Evolutionary conservation across 495 filamentous ascomycete genomes (phyloP).

Genomic region (Mytilinidion resinicola): DNA sequence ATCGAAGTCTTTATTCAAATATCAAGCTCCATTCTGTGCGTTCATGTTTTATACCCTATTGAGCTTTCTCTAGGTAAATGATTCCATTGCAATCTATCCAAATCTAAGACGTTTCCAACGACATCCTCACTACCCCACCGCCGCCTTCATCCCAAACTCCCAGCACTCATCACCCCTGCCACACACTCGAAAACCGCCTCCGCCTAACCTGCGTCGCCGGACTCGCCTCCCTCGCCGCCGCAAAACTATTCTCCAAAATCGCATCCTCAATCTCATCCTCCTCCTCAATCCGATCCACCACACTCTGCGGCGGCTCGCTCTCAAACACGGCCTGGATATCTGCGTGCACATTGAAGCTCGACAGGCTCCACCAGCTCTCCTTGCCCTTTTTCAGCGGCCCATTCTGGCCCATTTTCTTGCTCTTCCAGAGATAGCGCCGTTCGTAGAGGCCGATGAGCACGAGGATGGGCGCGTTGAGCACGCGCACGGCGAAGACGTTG

Average conservation of each 20-base stretch:
- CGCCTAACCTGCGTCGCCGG: slow-evolving; percentile 9
- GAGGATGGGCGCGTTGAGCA: slow-evolving; percentile 60
- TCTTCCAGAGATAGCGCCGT: slow-evolving; percentile 43
- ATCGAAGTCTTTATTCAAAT: too few relatives aligned
- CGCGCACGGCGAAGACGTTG: slow-evolving; percentile 58
- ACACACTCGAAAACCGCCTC: slow-evolving; percentile 25
- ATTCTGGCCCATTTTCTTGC: slow-evolving; percentile 12
- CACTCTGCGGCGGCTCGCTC: slow-evolving; percentile 54
- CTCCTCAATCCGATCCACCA: slow-evolving; percentile 47
- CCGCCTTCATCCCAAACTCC: neutral
- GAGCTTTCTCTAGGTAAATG: too few relatives aligned
- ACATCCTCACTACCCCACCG: neutral
- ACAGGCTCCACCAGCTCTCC: slow-evolving; percentile 43
- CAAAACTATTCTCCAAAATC: slow-evolving; percentile 29
- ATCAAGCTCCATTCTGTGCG: too few relatives aligned
- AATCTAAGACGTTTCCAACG: too few relatives aligned
- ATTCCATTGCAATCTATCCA: too few relatives aligned
- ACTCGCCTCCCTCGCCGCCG: slow-evolving; percentile 12
- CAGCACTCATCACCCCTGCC: slow-evolving; percentile 16
- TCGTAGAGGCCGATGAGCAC: slow-evolving; percentile 54
- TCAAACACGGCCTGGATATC: slow-evolving; percentile 66
- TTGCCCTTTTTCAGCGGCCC: slow-evolving; percentile 16
- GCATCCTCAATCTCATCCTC: slow-evolving; percentile 37
- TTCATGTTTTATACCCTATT: too few relatives aligned
- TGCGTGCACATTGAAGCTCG: slow-evolving; percentile 53